Evolutionary conservation across 2,329 filamentous ascomycete species (phyloP), one percentile per base, ranked within the genome.

Genomic region (Alternaria gaisen): DNA sequence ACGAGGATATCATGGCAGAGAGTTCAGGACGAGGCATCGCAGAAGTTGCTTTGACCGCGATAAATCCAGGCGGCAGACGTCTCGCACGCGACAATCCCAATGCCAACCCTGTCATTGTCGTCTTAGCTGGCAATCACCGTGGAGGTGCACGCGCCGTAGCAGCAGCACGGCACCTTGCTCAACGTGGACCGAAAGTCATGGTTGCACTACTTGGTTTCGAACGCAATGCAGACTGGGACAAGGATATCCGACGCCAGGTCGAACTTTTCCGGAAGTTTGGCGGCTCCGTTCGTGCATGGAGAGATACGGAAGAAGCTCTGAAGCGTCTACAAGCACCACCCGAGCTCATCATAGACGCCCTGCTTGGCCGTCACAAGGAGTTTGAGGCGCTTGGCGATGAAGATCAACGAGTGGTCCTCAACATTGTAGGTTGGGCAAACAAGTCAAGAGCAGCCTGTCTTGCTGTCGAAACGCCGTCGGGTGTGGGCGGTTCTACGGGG

Each of bases 51-150:
- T 83, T 96, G 55, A 85, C 83, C 51, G 87, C 92, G 11, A 82
- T 96, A 46, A 79, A 83, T 67, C 78, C 82, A 83, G 60, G 88
- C 84, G 51, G 86, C 85, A 74, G 87, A 82, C 78, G 84, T 85
- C 47, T 86, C 81, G 47, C 84, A 75, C 50, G 82, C 67, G 74
- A 80, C 14, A 75, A 80, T 52, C 80, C 82, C 50, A 80, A 83
- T 38, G 79, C 83, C 16, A 80, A 83, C 30, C 85, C 86, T 0
- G 85, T 87, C 7, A 83, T 90, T 51, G 88, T 97, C 22, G 87
- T 98, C 7, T 84, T 98, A n/a, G 94, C 92, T 0, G 94, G 95
- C n/a, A 98, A 97, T 77, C 94, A 97, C 78, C 93, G 93, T 67
- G 93, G 90, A 1, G 94, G 94, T 40, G 90, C 92, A 38, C 87